Evolutionary conservation across 169 alveolate species (phyloP), one percentile per base, ranked within the genome.

Genomic region (Plasmodium relictum): DNA sequence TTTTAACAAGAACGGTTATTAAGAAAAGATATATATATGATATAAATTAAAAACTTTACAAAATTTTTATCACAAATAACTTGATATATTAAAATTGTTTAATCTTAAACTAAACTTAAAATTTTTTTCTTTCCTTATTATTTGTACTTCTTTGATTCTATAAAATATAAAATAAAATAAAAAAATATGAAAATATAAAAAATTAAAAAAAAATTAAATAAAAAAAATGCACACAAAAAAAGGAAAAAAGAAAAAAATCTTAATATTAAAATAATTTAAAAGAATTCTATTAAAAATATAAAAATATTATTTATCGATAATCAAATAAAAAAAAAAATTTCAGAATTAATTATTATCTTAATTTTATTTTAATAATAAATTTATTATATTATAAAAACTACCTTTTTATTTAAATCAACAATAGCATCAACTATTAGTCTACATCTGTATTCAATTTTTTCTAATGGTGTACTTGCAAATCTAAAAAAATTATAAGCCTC

Each of bases 401-500:
- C 74, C 26, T 16, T 61, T 76, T 39, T 65, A 41, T 18, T 16
- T 54, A 62, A 44, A 12, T 63, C 59, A n/a, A 48, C 68, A 65
- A 76, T 52, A 54, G 88, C 88, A 48, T 76, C 88, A 22, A 76
- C 58, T 37, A 76, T 76, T 14, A 76, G 68, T 22, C 88, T 48
- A 69, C 88, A 76, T 50, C 76, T 62, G 31, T 76, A 76, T 54
- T 76, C 88, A 66, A 76, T 50, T 26, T 63, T 62, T 63, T 76
- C 88, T 22, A 62, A 50, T 10, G 88, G 76, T 65, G 88, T 76
- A 10, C 44, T 76, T 62, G 88, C 88, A 54, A 62, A 76, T 74
- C 63, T 76, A 65, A 76, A 76, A 76, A 76, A 76, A 50, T 76
- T 54, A 41, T 62, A 69, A 39, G 88, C 74, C 73, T 76, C 76